Conservation (phyloP, 1,284 basidiomycete genomes). For the Schizophyllum commune region DNA sequence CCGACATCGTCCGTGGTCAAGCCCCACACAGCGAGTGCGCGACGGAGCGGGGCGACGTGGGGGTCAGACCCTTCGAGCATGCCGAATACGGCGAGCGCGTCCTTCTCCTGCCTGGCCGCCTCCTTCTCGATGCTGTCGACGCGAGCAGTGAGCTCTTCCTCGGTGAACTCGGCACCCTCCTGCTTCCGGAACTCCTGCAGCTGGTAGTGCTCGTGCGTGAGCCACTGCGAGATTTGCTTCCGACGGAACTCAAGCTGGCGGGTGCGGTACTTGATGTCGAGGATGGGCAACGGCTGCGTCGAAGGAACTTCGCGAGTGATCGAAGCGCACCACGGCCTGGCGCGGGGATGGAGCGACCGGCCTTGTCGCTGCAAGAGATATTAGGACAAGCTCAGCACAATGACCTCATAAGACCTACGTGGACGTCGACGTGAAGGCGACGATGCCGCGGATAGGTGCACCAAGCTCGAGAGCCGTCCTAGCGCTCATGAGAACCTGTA, state of each 20-base stretch:
- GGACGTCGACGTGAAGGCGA: constrained; percentile 95
- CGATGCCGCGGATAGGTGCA: constrained; percentile 85
- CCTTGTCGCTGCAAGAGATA: constrained; percentile 66
- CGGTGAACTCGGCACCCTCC: constrained; percentile 46
- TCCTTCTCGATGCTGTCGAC: constrained; percentile 84
- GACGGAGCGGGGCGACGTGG: constrained; percentile 83
- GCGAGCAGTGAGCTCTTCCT: constrained; percentile 66
- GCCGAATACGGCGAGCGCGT: constrained; percentile 83
- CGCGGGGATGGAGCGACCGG: constrained; percentile 89
- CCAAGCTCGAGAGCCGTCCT: constrained; percentile 95
- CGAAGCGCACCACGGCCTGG: constrained; percentile 87
- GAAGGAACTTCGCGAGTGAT: constrained; percentile 78
- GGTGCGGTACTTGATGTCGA: constrained; percentile 81
- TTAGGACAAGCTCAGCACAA: constrained; percentile 7
- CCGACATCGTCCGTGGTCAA: constrained; percentile 90
- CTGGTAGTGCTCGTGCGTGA: constrained; percentile 79
- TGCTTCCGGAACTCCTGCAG: constrained; percentile 63
- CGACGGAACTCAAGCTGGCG: constrained; percentile 92
- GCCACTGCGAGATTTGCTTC: constrained; percentile 89
- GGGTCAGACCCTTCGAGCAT: constrained; percentile 91
- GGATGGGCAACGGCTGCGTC: constrained; percentile 67
- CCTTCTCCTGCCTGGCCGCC: constrained; percentile 85
- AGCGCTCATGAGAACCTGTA: constrained; percentile 97
- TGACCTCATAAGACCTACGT: constrained; percentile 47
- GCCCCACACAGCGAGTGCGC: constrained; percentile 95